Evolutionary conservation across 176 grass and related monocot genomes (phyloP).

Genomic region (Oryza brachyantha): DNA sequence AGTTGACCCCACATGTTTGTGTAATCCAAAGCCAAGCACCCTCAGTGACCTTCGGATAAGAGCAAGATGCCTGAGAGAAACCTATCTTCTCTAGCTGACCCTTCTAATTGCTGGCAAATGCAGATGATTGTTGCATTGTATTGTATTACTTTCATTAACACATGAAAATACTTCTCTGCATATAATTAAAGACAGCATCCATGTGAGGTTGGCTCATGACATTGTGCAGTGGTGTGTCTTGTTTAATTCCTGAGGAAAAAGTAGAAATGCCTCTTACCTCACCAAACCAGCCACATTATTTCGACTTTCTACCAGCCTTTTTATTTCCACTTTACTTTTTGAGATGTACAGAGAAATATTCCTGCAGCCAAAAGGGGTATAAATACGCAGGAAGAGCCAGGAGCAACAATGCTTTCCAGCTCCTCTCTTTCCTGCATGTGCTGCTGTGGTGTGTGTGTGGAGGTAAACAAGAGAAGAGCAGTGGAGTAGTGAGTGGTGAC

Average conservation of each 20-base stretch:
- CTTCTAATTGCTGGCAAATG: background rate
- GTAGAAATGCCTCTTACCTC: background rate
- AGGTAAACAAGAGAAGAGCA: background rate
- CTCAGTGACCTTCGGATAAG: background rate
- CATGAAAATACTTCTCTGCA: background rate
- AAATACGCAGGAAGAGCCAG: background rate
- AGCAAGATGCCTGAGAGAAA: background rate
- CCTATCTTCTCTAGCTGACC: background rate
- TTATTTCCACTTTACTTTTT: background rate
- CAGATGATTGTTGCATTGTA: background rate
- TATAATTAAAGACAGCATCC: background rate
- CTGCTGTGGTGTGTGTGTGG: no score
- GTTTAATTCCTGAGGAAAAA: background rate
- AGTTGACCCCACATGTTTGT: background rate
- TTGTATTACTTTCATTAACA: background rate
- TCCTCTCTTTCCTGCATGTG: background rate
- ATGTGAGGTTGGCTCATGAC: background rate
- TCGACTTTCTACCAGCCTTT: background rate
- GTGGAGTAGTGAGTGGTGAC: background rate
- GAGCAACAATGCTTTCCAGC: background rate
- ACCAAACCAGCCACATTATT: background rate
- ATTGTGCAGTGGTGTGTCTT: background rate
- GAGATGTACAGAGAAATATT: constrained; percentile 8
- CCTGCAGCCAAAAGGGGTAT: constrained; percentile 9
- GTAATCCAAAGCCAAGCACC: background rate